Conservation (phyloP, 148 eudicot species). For the Talinum fruticosum region DNA sequence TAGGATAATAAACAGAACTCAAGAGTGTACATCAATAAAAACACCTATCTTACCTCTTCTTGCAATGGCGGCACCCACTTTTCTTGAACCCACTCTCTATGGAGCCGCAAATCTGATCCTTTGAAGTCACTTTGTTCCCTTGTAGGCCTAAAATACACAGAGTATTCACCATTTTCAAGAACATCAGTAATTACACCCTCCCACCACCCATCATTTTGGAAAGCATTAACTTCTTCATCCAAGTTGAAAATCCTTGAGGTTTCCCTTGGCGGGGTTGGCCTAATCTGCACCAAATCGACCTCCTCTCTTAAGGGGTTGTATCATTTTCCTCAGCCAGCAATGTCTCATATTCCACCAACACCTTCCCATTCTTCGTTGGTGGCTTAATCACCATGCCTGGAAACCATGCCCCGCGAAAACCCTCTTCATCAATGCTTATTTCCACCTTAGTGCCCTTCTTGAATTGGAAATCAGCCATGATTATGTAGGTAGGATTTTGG, state of each 20-base stretch:
- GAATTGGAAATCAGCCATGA: slow-evolving; percentile 36
- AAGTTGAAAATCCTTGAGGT: slow-evolving; percentile 29
- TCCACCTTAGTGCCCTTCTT: slow-evolving; percentile 60
- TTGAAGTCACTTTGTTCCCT: slow-evolving; percentile 58
- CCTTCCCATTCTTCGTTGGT: slow-evolving; percentile 25
- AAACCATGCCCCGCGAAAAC: slow-evolving; percentile 88
- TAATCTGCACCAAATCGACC: slow-evolving; percentile 59
- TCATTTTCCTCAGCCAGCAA: slow-evolving; percentile 40
- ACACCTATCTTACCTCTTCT: slow-evolving; percentile 14
- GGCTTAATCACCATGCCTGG: slow-evolving; percentile 50
- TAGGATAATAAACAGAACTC: neutral
- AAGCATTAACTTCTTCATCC: slow-evolving; percentile 79
- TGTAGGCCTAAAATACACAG: slow-evolving; percentile 60
- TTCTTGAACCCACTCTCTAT: slow-evolving; percentile 71
- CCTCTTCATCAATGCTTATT: slow-evolving; percentile 72
- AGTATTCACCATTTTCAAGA: slow-evolving; percentile 28
- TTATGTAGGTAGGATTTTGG: neutral
- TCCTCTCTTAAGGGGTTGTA: slow-evolving; percentile 44
- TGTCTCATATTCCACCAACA: slow-evolving; percentile 61
- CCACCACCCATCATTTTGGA: slow-evolving; percentile 85
- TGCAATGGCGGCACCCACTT: slow-evolving; percentile 71
- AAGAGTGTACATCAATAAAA: neutral
- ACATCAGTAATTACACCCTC: slow-evolving; percentile 70
- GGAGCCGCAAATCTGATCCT: slow-evolving; percentile 46
- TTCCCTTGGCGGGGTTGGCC: slow-evolving; percentile 68